Evolutionary conservation across 148 eudicot species (phyloP).

Genomic region (Fagopyrum tataricum): DNA sequence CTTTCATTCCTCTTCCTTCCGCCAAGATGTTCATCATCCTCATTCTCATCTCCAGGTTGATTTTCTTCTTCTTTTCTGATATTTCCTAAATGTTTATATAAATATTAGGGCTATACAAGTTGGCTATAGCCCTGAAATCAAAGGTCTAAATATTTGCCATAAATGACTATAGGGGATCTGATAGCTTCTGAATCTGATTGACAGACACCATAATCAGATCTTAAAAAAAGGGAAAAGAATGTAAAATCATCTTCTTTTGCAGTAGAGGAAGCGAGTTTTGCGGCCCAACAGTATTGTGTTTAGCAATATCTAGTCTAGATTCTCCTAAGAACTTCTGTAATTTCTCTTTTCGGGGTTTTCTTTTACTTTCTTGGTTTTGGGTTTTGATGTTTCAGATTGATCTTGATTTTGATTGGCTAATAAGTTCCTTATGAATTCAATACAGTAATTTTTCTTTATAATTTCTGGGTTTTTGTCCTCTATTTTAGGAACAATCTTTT

Average conservation of each 20-base stretch:
- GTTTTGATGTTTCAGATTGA: not conserved
- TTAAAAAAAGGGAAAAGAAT: not conserved
- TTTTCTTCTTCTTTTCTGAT: not conserved
- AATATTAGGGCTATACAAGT: not conserved
- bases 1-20: not conserved
- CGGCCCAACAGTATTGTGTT: not conserved
- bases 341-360: not conserved
- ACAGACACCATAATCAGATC: not conserved
- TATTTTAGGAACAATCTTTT: slow-evolving; percentile 9
- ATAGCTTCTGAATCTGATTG: not conserved
- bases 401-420: slow-evolving; percentile 9
- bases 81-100: not conserved
- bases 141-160: not conserved
- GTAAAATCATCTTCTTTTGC: no score
- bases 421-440: not conserved
- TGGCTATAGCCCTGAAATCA: not conserved
- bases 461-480: slow-evolving; percentile 7
- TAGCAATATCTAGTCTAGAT: not conserved
- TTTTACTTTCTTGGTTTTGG: not conserved
- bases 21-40: not conserved
- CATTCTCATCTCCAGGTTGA: not conserved
- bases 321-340: not conserved
- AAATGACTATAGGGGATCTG: not conserved
- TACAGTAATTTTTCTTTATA: not conserved
- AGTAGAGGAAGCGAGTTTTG: no score